Conservation (phyloP, 2,329 filamentous ascomycete genomes). For the Coleophoma eucalyptorum region DNA sequence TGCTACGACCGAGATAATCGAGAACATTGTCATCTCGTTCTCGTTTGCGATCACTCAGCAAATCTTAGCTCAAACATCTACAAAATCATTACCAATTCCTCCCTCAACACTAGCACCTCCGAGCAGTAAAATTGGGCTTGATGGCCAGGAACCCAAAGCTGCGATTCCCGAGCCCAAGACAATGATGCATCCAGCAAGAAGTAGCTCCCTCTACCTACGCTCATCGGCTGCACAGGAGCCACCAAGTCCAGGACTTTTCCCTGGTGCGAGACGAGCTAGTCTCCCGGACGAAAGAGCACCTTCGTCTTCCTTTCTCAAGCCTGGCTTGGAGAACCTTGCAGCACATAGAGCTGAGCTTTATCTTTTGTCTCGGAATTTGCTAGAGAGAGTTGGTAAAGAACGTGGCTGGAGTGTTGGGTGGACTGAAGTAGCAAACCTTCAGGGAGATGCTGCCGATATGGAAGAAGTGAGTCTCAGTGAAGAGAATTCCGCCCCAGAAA, state of each 20-base stretch:
- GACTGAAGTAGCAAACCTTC: slow-evolving; percentile 50
- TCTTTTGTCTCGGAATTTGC: slow-evolving; percentile 71
- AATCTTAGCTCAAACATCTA: slow-evolving; percentile 71
- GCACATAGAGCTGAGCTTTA: slow-evolving; percentile 80
- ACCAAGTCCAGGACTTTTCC: slow-evolving; percentile 49
- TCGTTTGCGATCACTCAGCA: slow-evolving; percentile 74
- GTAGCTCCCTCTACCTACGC: slow-evolving; percentile 51
- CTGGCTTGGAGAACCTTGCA: slow-evolving; percentile 76
- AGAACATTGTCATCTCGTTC: slow-evolving; percentile 75
- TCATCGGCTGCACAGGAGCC: slow-evolving; percentile 39
- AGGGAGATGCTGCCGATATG: slow-evolving; percentile 36
- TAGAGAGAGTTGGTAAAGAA: slow-evolving; percentile 70
- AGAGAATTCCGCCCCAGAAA: slow-evolving; percentile 4
- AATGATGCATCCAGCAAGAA: slow-evolving; percentile 65
- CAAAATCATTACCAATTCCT: slow-evolving; percentile 63
- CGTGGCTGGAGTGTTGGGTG: slow-evolving; percentile 76
- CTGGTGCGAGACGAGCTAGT: slow-evolving; percentile 38
- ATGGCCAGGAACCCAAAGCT: slow-evolving; percentile 54
- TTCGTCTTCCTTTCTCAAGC: slow-evolving; percentile 46
- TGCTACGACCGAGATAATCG: slow-evolving; percentile 50
- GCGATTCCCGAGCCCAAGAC: slow-evolving; percentile 66
- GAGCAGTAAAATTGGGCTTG: slow-evolving; percentile 19
- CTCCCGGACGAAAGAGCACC: slow-evolving; percentile 34
- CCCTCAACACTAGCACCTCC: slow-evolving; percentile 46
- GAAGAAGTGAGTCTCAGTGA: slow-evolving; percentile 53